Evolutionary conservation across 2,329 filamentous ascomycete genomes (phyloP).

Genomic region (Alternaria infectoria): DNA sequence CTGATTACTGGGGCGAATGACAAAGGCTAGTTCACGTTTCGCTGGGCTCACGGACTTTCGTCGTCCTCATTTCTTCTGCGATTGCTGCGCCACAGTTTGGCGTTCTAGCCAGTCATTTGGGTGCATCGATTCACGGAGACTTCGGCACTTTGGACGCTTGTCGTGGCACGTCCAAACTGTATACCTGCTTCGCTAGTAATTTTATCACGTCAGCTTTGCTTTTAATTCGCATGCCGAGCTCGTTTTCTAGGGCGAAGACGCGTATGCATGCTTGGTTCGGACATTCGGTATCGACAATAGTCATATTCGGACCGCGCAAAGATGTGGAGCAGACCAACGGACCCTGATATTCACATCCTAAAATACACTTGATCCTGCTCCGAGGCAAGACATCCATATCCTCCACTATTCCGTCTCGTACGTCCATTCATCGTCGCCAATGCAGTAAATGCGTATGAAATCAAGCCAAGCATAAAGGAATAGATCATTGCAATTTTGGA

Average conservation of each 20-base stretch:
- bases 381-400: not conserved
- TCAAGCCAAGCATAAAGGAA: constrained; percentile 8
- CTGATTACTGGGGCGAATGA: not conserved
- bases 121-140: not conserved
- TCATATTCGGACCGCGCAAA: not conserved
- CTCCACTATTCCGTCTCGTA: not conserved
- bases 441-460: constrained; percentile 10
- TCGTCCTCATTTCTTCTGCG: not conserved
- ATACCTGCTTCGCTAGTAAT: not conserved
- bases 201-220: not conserved
- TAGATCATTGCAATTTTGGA: constrained; percentile 18
- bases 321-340: not conserved
- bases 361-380: constrained; percentile 4
- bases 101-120: not conserved
- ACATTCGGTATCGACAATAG: not conserved
- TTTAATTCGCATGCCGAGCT: not conserved
- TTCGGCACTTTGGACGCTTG: not conserved
- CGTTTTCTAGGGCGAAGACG: not conserved
- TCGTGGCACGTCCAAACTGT: not conserved
- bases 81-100: constrained; percentile 2
- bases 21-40: not conserved
- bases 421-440: constrained; percentile 1
- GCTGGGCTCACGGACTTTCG: not conserved
- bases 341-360: constrained; percentile 10
- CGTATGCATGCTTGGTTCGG: not conserved